Base-by-base conservation (phyloP, 345 rosid genomes). In the Arabidopsis arenosa region DNA sequence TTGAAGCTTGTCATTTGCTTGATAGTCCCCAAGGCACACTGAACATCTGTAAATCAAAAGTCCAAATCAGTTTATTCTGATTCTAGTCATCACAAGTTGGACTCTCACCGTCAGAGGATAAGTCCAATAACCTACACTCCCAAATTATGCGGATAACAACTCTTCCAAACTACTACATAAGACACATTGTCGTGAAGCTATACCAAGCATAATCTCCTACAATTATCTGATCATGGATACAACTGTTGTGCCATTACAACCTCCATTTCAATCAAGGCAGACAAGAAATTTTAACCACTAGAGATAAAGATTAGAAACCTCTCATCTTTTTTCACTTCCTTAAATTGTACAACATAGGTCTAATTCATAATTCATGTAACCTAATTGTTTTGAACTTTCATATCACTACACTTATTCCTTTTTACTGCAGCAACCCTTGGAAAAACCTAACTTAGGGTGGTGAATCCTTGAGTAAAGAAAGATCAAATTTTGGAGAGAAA, bases 1-100 rank as follows among this genome's bases (percentile, higher is more conserved):
- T 74, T 93, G 98, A 78, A 93, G 97, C 73, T 81, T 88, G 43
- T 91, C 98, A 63, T 89, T 95, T 5, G 91, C 82, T 80, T 83
- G 87, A 79, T 91, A 93, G 70, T 91, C 98, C 23, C 83, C 93
- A 36, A 90, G 89, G 81, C 98, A 93, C 28, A 93, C 96, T 0
- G 93, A 81, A 66, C 98, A 93, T 82, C 97, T 93, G 85, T 23
- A 55, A 45, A 45, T 15, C 68, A 47, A 53, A 57, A 54, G 0
- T 9, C 15, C 33, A 55, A 63, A 39, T 44, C 53, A 60, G 52
- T 63, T 43, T 35, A 51, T 62, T 35, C 41, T 36, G 1, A 28
- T 52, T 72, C 36, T 62, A 30, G 43, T 14, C 36, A 14, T 6
- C 9, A 45, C 35, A 45, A 72, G 9, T 63, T 53, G 15, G 36